Evolutionary conservation across 345 rosid genomes (phyloP).

Genomic region (Eucalyptus microcorys): DNA sequence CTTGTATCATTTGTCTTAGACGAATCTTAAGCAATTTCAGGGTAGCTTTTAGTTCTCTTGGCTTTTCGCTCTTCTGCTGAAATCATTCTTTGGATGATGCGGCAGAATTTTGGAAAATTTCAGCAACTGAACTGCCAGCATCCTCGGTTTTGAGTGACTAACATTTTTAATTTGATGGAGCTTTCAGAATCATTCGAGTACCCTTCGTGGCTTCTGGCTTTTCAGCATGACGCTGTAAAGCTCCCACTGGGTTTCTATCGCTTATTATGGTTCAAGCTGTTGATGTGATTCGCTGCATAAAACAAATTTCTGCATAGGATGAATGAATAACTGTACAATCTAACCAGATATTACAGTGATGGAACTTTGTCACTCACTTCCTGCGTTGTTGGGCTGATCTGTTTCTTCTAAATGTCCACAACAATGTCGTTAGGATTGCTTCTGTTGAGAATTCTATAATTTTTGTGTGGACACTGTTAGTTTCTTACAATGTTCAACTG

Average conservation of each 20-base stretch:
- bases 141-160: neutral
- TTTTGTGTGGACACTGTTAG: constrained; percentile 17
- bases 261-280: neutral
- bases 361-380: neutral
- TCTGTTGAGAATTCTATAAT: neutral
- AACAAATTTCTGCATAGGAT: neutral
- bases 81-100: neutral
- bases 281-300: neutral
- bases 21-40: neutral
- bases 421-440: neutral
- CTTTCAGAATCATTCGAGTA: neutral
- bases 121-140: neutral
- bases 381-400: neutral
- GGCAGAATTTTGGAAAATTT: neutral
- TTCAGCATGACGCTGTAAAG: neutral
- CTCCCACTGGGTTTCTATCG: neutral
- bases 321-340: neutral
- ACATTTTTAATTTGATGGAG: neutral
- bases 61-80: neutral
- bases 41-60: neutral
- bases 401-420: neutral
- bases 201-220: neutral
- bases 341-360: neutral
- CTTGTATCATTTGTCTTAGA: neutral
- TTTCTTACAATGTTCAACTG: constrained; percentile 10